Evolutionary conservation across 139 green algal genomes (phyloP).

Genomic region (Auxenochlorella protothecoides): DNA sequence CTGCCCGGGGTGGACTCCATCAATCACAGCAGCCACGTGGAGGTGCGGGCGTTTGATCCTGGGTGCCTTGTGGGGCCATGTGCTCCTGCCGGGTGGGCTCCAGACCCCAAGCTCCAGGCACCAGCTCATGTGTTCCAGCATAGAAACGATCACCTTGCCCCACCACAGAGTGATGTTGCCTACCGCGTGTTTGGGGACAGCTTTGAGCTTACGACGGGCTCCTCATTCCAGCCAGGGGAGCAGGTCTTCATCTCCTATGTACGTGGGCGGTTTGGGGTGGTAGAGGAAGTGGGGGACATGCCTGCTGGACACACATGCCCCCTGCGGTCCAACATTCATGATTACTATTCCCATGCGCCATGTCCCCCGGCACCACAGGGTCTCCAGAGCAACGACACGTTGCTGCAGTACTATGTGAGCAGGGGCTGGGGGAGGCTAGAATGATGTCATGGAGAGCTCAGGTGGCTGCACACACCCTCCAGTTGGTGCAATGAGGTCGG

Average conservation of each 20-base stretch:
- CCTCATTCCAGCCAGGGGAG: too few species aligned
- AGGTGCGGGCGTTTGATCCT: slow-evolving; percentile 4
- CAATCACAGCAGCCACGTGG: slow-evolving; percentile 37
- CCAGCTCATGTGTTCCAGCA: background rate
- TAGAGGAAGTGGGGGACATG: background rate
- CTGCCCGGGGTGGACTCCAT: slow-evolving; percentile 41
- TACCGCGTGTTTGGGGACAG: background rate
- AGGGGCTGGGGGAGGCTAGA: background rate
- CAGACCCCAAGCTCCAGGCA: background rate
- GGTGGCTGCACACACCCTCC: too few species aligned
- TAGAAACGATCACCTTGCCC: background rate
- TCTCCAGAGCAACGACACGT: slow-evolving; percentile 35
- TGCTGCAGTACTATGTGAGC: slow-evolving; percentile 45
- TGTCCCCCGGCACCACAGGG: slow-evolving; percentile 41
- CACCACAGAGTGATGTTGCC: background rate
- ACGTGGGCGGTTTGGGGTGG: too few species aligned
- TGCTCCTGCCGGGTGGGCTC: background rate
- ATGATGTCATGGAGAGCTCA: too few species aligned
- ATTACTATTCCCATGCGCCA: background rate
- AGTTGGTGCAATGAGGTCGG: too few species aligned
- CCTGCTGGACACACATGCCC: background rate
- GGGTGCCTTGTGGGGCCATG: too few species aligned
- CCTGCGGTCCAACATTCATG: slow-evolving; percentile 4
- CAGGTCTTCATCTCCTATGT: too few species aligned
- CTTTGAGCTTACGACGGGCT: background rate